These are phyloP conservation scores for Anisodus acutangulus DNA, from an alignment of 257 asterid species.

Conservation along the genomic window DNA sequence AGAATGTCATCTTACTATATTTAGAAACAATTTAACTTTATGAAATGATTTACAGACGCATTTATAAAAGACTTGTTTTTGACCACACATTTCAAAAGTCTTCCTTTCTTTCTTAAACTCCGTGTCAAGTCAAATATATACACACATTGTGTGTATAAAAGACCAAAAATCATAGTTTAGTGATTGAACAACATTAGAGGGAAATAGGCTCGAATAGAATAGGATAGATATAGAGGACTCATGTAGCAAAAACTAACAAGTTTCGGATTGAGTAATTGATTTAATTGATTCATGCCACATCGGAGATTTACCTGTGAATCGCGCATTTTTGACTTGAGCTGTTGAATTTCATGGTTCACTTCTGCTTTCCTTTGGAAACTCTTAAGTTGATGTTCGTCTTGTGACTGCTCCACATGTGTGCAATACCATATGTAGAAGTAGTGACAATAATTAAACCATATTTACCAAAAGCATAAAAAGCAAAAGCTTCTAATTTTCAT, in stretches of 20 bases:
- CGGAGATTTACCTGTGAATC: conserved; percentile 77
- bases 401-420: conserved; percentile 58
- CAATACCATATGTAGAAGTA: conserved; percentile 18
- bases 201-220: not conserved
- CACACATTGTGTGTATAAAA: too few relatives aligned
- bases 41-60: too few relatives aligned
- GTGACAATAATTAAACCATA: conserved; percentile 10
- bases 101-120: too few relatives aligned
- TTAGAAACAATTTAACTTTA: too few relatives aligned
- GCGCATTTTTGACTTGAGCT: conserved; percentile 85
- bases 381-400: conserved; percentile 78
- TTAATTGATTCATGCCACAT: conserved; percentile 6
- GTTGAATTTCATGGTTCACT: conserved; percentile 96
- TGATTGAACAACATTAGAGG: not conserved
- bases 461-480: conserved; percentile 9
- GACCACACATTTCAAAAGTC: too few relatives aligned
- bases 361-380: conserved; percentile 94
- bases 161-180: not conserved
- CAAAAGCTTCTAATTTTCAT: not conserved
- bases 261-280: not conserved
- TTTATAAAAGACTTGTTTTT: too few relatives aligned
- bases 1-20: too few relatives aligned
- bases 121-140: too few relatives aligned
- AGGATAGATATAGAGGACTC: not conserved
- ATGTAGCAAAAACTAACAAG: too few relatives aligned